A percentile compares a stretch with the other conserved stretches of the same genome.
Evolutionary conservation across 2,329 filamentous ascomycete species (phyloP).

Genomic region (Xylaria sp.): DNA sequence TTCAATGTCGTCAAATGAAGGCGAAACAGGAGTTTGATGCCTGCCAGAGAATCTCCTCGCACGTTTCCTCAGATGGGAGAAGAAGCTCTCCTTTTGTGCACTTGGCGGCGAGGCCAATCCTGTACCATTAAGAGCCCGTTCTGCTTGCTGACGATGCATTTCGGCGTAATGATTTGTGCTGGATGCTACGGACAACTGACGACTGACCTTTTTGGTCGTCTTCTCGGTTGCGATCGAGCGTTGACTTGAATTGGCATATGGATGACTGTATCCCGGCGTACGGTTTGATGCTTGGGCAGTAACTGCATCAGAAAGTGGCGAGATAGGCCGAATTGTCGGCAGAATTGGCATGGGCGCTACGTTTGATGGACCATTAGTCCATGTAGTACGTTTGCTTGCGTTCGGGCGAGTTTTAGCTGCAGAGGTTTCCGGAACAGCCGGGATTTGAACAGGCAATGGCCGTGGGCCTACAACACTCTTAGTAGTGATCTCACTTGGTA

Average conservation of each 20-base stretch:
- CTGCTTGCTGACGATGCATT: constrained; percentile 87
- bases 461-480: constrained; percentile 60
- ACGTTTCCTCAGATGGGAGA: constrained; percentile 94
- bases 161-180: constrained; percentile 94
- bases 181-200: constrained; percentile 91
- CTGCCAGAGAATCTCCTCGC: constrained; percentile 92
- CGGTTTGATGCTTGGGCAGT: constrained; percentile 85
- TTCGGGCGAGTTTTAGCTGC: constrained; percentile 60
- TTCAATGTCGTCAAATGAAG: constrained; percentile 86
- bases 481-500: constrained; percentile 57
- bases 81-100: constrained; percentile 94
- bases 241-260: constrained; percentile 55
- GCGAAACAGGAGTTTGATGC: constrained; percentile 82
- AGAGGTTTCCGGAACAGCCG: constrained; percentile 52
- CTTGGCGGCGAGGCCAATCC: constrained; percentile 80
- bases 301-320: constrained; percentile 92
- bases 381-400: constrained; percentile 86
- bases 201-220: constrained; percentile 87
- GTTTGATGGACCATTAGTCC: constrained; percentile 84
- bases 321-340: constrained; percentile 92
- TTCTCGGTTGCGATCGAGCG: constrained; percentile 62
- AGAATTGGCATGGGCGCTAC: constrained; percentile 94
- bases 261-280: constrained; percentile 63
- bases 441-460: constrained; percentile 44
- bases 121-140: constrained; percentile 87